Base-by-base conservation (phyloP, 108 stramenopile species). In the Skeletonema grethae region DNA sequence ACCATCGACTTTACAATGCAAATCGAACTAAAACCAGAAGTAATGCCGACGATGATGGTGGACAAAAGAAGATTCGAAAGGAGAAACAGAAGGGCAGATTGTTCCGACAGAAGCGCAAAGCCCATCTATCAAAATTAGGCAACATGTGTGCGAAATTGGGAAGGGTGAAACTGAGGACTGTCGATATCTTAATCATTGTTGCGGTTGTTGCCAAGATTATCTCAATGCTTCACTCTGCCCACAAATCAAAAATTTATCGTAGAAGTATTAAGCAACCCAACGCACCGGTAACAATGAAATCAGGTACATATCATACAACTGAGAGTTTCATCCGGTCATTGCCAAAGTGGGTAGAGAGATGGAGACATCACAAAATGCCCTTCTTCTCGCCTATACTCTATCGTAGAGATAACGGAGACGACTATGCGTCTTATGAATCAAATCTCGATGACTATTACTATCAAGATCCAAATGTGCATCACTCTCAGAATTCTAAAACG, bases 361-460 rank as follows among this genome's bases (percentile, higher is more conserved):
- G 75, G 75, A 64, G 24, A 29, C 18, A 78, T 30, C 43, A 65
- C 10, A 73, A 72, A 59, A 68, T 79, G 72, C 67, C 78, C 56
- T 79, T 79, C 55, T 57, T 58, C 35, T 36, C 67, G 12, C 78
- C 78, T n/a, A 28, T 68, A n/a, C 61, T 79, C 4, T 79, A 64
- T 41, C 78, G 65, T 43, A 63, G 75, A 24, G 75, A 28, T 28
- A 28, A 1, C 25, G 25, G 61, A 32, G 65, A 67, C 70, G 71
- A 72, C 30, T 55, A 57, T 29, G n/a, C 57, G 24, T 60, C 29
- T 36, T 36, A 20, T 10, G 60, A 61, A 7, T 36, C 60, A 36
- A 32, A 18, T 18, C 30, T 53, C 8, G 50, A 53, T 53, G 50
- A 61, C 11, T 25, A 61, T 61, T 16, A 24, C 18, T 61, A 32